Conservation (phyloP, 371 early-diverging fungal species). For the Circinella umbellata region DNA sequence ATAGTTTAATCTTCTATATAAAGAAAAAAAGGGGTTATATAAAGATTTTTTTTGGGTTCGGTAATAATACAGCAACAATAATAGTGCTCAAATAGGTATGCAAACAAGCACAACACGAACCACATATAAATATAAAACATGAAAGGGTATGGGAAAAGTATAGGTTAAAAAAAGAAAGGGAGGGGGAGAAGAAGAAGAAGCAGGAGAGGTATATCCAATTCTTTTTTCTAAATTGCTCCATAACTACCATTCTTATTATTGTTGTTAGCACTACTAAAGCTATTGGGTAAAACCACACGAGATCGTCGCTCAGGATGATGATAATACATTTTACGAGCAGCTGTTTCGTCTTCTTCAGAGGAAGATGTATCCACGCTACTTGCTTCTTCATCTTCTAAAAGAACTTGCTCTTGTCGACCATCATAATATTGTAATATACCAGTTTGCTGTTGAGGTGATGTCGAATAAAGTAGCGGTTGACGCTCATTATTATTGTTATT, state of each 20-base stretch:
- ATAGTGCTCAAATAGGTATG: too few relatives aligned
- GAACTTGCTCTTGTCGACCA: background rate
- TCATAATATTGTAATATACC: background rate
- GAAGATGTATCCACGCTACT: slow-evolving; percentile 32
- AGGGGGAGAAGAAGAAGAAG: too few relatives aligned
- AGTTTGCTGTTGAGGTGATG: slow-evolving; percentile 3
- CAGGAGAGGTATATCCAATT: too few relatives aligned
- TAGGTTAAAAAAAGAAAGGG: background rate
- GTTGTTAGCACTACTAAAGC: background rate
- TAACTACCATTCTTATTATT: slow-evolving; percentile 14
- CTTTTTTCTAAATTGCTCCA: slow-evolving; percentile 20
- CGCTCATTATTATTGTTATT: slow-evolving; percentile 13
- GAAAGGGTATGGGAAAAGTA: too few relatives aligned
- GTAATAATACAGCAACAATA: too few relatives aligned
- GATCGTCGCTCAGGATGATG: slow-evolving; percentile 62
- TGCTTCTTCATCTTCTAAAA: slow-evolving; percentile 27
- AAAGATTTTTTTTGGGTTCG: background rate
- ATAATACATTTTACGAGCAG: slow-evolving; percentile 49
- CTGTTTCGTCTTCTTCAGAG: slow-evolving; percentile 36
- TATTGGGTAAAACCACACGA: slow-evolving; percentile 3
- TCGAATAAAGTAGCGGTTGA: slow-evolving; percentile 15
- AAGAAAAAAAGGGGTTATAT: too few relatives aligned
- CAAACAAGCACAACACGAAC: background rate
- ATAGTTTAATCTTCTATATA: too few relatives aligned
- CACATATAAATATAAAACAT: background rate